phyloP scores from a whole-genome alignment of 2,329 filamentous ascomycete species.

The Xenoacremonium recifei region DNA sequence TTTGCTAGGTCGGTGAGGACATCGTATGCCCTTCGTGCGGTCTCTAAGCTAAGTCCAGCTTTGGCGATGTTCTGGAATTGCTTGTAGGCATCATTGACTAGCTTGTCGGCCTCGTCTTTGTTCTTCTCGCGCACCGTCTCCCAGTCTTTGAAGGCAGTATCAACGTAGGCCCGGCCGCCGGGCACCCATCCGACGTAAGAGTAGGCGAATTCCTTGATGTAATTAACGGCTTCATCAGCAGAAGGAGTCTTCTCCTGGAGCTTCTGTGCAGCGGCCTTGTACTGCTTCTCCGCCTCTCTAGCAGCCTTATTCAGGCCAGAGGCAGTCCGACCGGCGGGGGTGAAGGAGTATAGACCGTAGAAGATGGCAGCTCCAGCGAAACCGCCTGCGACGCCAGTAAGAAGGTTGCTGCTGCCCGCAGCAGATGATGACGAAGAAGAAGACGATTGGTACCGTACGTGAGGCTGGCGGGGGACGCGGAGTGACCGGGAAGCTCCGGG shows the following conservation, averaged over 20 bases:
- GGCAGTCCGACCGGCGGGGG: constrained; percentile 41
- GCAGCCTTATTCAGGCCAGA: constrained; percentile 45
- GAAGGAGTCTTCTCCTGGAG: constrained; percentile 62
- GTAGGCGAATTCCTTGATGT: constrained; percentile 63
- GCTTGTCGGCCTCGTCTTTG: constrained; percentile 66
- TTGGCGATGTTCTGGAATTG: constrained; percentile 63
- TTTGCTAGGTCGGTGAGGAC: constrained; percentile 61
- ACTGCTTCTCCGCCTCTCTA: constrained; percentile 58
- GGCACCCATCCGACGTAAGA: constrained; percentile 72
- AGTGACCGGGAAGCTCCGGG: constrained; percentile 26
- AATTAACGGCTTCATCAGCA: constrained; percentile 64
- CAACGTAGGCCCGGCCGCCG: constrained; percentile 66
- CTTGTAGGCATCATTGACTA: constrained; percentile 65
- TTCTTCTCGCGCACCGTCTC: constrained; percentile 68
- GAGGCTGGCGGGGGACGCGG: constrained; percentile 25
- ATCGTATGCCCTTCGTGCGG: constrained; percentile 59
- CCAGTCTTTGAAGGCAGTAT: constrained; percentile 67
- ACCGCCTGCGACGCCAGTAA: constrained; percentile 43
- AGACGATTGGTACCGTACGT: constrained; percentile 42
- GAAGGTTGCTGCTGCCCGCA: constrained; percentile 33
- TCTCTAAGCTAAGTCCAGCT: constrained; percentile 59
- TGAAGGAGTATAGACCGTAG: constrained; percentile 43
- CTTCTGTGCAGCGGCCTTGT: constrained; percentile 58
- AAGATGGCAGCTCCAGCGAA: constrained; percentile 41
- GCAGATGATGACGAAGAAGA: constrained; percentile 21